Percentiles rank a stretch among this genome's conserved stretches.
Evolutionary conservation across 371 early-diverging fungal species (phyloP).

Genomic region (Encephalitozoon intestinalis): DNA sequence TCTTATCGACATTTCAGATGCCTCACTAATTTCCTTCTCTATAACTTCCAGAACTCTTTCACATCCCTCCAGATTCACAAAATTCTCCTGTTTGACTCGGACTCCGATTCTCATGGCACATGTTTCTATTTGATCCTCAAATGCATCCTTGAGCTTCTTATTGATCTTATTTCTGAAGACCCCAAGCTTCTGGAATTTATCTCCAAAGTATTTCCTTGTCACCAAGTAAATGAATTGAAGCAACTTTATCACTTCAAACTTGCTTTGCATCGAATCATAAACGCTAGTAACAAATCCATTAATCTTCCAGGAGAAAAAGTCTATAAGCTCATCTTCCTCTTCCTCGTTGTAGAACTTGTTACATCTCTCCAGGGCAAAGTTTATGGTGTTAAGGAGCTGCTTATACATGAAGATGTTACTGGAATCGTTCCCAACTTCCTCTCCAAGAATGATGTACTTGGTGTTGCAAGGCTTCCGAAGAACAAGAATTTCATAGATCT

Average conservation of each 20-base stretch:
- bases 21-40: conserved; percentile 6
- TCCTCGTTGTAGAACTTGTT: conserved; percentile 20
- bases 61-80: neutral
- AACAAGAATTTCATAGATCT: conserved; percentile 39
- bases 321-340: conserved; percentile 31
- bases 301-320: conserved; percentile 23
- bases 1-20: conserved; percentile 11
- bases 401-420: conserved; percentile 9
- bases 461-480: neutral
- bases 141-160: conserved; percentile 8
- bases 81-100: conserved; percentile 16
- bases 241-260: neutral
- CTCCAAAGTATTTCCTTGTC: conserved; percentile 30
- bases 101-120: conserved; percentile 8
- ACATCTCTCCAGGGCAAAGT: conserved; percentile 14
- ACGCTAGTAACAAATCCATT: conserved; percentile 23
- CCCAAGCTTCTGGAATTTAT: conserved; percentile 8
- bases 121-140: conserved; percentile 22
- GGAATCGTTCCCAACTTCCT: neutral
- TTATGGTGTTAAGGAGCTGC: conserved; percentile 19
- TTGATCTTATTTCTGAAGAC: conserved; percentile 5
- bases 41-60: conserved; percentile 4
- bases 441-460: conserved; percentile 29
- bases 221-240: conserved; percentile 13
- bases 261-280: neutral